Percentiles rank a stretch among this genome's conserved stretches.
phyloP scores from a whole-genome alignment of 495 filamentous ascomycete genomes.

The Hypoxylon lienhwacheense region DNA sequence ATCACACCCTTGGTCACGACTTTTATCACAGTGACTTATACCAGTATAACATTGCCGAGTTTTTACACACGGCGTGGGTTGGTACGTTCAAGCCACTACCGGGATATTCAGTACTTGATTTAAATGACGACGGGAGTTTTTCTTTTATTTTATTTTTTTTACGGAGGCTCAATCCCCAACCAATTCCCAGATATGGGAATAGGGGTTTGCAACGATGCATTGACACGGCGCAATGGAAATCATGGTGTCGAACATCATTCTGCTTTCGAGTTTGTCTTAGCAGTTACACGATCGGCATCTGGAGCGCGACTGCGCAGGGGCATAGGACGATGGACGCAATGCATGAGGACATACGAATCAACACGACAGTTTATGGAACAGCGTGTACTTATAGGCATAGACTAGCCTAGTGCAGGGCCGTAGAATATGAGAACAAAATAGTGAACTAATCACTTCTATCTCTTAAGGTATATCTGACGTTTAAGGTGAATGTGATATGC shows the following conservation, averaged over 20 bases:
- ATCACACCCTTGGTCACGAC: constrained; percentile 1
- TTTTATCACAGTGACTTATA: constrained; percentile 1
- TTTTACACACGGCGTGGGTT: background rate
- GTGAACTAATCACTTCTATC: background rate
- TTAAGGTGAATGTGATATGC: too few species aligned
- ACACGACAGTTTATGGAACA: constrained; percentile 15
- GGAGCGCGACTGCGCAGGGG: constrained; percentile 6
- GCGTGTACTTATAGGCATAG: constrained; percentile 17
- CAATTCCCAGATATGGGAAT: background rate
- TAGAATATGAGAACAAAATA: constrained; percentile 12
- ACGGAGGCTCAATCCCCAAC: background rate
- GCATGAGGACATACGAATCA: constrained; percentile 24
- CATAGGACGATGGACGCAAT: constrained; percentile 17
- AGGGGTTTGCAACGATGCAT: constrained; percentile 26
- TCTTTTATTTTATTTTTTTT: too few species aligned
- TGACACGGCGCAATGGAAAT: constrained; percentile 26
- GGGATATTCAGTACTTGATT: background rate
- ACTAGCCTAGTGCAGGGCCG: constrained; percentile 3
- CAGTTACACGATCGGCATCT: constrained; percentile 7
- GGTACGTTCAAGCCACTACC: background rate
- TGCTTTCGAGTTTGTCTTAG: constrained; percentile 7
- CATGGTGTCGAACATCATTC: background rate
- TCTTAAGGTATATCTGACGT: too few species aligned
- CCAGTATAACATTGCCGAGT: background rate
- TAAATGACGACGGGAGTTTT: too few species aligned